phyloP scores from a whole-genome alignment of 2,329 filamentous ascomycete species.

The Phaeoacremonium minimum region DNA sequence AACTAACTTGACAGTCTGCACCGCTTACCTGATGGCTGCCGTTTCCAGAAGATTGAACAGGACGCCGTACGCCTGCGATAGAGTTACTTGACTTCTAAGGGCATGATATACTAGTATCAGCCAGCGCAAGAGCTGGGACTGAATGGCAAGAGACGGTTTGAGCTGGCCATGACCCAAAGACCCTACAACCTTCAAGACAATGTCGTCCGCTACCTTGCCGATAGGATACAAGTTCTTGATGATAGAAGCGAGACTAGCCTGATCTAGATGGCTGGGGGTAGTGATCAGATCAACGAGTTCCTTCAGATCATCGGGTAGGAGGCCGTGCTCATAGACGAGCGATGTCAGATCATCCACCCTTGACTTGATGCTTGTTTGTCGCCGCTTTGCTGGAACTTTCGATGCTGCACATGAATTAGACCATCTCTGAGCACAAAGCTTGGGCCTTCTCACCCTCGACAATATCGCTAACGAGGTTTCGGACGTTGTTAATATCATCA shows the following conservation, averaged over 20 bases:
- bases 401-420: conserved; percentile 37
- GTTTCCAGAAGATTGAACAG: conserved; percentile 81
- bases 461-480: conserved; percentile 29
- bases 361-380: conserved; percentile 57
- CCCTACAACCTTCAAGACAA: conserved; percentile 64
- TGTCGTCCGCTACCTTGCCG: conserved; percentile 53
- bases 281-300: conserved; percentile 65
- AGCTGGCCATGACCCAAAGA: conserved; percentile 72
- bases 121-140: conserved; percentile 72
- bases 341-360: conserved; percentile 60
- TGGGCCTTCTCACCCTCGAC: conserved; percentile 20
- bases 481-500: conserved; percentile 5
- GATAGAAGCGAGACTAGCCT: conserved; percentile 65
- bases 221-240: conserved; percentile 73
- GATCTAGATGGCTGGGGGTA: conserved; percentile 66
- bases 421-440: not conserved
- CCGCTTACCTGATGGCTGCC: conserved; percentile 61
- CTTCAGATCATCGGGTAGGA: conserved; percentile 55
- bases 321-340: conserved; percentile 63
- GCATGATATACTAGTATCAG: conserved; percentile 71
- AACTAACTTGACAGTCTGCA: too few species aligned
- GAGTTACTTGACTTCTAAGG: conserved; percentile 55
- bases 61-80: conserved; percentile 69
- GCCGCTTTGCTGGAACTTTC: conserved; percentile 60
- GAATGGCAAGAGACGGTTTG: conserved; percentile 68